A percentile compares a stretch with the other conserved stretches of the same genome.
Evolutionary conservation across 2,329 filamentous ascomycete genomes (phyloP).

Genomic region (Aspergillus flavus): DNA sequence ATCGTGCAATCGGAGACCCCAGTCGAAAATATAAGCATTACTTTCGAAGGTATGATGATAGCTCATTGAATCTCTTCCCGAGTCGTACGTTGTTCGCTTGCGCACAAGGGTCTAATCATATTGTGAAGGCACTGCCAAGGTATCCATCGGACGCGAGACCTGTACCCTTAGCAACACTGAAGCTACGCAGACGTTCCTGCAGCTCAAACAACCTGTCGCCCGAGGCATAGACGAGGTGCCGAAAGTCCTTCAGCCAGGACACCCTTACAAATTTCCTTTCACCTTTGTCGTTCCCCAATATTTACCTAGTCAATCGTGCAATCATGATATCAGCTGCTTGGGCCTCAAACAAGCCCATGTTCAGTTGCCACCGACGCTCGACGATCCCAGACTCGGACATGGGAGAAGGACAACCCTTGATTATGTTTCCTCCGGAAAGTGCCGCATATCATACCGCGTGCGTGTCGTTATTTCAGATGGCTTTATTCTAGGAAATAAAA

Average conservation of each 20-base stretch:
- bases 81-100: background rate
- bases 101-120: background rate
- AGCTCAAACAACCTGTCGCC: background rate
- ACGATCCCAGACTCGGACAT: background rate
- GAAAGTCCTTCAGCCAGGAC: background rate
- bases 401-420: background rate
- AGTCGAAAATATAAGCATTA: background rate
- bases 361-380: background rate
- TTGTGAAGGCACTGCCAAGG: background rate
- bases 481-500: background rate
- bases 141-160: background rate
- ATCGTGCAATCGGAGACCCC: background rate
- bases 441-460: background rate
- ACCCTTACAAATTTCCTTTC: background rate
- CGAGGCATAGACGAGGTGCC: background rate
- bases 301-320: background rate
- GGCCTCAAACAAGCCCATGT: background rate
- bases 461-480: background rate
- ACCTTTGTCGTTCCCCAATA: background rate
- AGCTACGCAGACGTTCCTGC: background rate
- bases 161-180: background rate
- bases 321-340: background rate
- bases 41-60: background rate
- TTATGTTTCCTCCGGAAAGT: background rate
- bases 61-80: fast-evolving